Percentiles rank a stretch among this genome's conserved stretches.
These are phyloP conservation scores for Cornus controversa DNA, from an alignment of 148 eudicot species.

Conservation along the genomic window DNA sequence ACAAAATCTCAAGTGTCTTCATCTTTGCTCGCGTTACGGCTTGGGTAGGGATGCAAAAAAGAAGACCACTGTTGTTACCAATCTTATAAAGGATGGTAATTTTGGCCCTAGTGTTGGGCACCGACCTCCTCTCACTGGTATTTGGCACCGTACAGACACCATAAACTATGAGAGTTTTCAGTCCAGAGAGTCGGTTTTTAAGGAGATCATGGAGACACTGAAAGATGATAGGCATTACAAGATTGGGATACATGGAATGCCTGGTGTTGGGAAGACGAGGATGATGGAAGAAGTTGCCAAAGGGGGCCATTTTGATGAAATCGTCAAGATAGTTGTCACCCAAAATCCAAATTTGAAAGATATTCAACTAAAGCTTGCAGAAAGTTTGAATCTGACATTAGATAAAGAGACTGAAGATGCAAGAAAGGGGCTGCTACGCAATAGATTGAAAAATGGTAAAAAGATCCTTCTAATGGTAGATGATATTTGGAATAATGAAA, in stretches of 20 bases:
- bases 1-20: background rate
- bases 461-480: conserved; percentile 12
- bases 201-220: background rate
- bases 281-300: background rate
- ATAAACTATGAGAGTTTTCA: background rate
- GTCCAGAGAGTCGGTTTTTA: background rate
- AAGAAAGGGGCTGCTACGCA: background rate
- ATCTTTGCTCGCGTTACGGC: background rate
- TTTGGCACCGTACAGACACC: background rate
- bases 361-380: background rate
- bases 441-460: background rate
- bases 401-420: background rate
- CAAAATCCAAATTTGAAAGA: background rate
- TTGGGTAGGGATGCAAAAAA: background rate
- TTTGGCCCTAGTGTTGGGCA: background rate
- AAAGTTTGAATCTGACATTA: background rate
- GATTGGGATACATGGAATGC: conserved; percentile 8
- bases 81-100: background rate
- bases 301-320: background rate
- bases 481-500: conserved; percentile 14
- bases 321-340: background rate
- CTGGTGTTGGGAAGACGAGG: conserved; percentile 7
- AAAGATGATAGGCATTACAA: background rate
- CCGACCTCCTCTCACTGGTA: background rate
- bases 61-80: background rate